Evolutionary conservation across 805 yeast species (phyloP).

Genomic region (Zygosaccharomyces rouxii): DNA sequence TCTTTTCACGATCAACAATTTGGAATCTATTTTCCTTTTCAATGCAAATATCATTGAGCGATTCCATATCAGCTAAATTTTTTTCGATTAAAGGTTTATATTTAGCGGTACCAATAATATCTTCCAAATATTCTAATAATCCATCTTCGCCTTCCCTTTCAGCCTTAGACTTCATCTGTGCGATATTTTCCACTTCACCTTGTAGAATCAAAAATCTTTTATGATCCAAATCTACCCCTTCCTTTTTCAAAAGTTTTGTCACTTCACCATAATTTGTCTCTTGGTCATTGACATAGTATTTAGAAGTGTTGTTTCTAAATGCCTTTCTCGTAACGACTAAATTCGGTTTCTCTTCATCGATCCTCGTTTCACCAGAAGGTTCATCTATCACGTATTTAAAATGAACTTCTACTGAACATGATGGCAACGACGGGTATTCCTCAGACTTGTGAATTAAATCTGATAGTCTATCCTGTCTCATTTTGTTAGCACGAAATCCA

Average conservation of each 20-base stretch:
- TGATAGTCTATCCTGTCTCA: conserved; percentile 93
- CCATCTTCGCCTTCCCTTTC: conserved; percentile 93
- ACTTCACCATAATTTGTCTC: conserved; percentile 75
- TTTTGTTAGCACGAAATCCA: conserved; percentile 93
- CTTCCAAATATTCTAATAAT: conserved; percentile 86
- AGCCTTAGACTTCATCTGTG: conserved; percentile 98
- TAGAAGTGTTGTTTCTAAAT: conserved; percentile 66
- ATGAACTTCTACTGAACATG: conserved; percentile 87
- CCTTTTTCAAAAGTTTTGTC: conserved; percentile 61
- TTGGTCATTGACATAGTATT: conserved; percentile 67
- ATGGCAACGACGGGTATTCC: conserved; percentile 55
- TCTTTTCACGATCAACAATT: conserved; percentile 73
- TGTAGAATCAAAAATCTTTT: conserved; percentile 90
- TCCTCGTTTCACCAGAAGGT: conserved; percentile 40
- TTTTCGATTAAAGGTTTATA: conserved; percentile 76
- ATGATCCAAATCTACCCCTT: conserved; percentile 93
- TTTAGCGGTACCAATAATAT: conserved; percentile 89
- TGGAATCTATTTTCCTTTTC: conserved; percentile 79
- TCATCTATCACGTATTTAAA: conserved; percentile 73
- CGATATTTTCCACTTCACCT: conserved; percentile 97
- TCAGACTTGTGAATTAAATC: conserved; percentile 92
- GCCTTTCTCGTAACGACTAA: conserved; percentile 80
- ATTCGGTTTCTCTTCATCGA: conserved; percentile 49
- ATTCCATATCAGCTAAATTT: conserved; percentile 55
- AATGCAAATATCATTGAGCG: conserved; percentile 70